phyloP scores from a whole-genome alignment of 345 rosid species.

The Eucalyptus erythrocorys region DNA sequence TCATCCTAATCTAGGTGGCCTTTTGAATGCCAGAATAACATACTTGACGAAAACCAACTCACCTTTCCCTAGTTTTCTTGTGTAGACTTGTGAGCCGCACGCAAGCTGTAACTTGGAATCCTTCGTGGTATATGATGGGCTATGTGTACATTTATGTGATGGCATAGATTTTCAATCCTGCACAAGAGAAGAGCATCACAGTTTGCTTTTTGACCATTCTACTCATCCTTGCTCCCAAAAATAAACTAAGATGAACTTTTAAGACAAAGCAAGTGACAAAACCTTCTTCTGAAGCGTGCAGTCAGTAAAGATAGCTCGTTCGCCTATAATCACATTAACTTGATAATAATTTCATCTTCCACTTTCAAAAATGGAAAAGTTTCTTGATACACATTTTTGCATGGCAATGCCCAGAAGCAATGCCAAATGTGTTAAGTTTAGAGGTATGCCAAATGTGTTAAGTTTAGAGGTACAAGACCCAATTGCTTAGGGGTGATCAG shows the following conservation, averaged over 20 bases:
- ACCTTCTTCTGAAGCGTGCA: neutral
- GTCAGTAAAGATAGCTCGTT: neutral
- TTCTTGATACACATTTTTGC: neutral
- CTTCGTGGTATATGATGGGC: slow-evolving; percentile 63
- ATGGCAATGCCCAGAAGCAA: neutral
- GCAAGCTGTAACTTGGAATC: slow-evolving; percentile 78
- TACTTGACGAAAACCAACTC: neutral
- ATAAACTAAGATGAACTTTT: neutral
- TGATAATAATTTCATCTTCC: neutral
- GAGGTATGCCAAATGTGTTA: neutral
- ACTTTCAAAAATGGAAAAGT: neutral
- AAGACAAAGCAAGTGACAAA: neutral
- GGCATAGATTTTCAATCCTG: slow-evolving; percentile 89
- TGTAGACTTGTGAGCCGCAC: slow-evolving; percentile 60
- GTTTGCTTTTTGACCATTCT: neutral
- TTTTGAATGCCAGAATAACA: neutral
- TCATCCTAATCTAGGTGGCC: neutral
- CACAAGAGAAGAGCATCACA: neutral
- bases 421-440: neutral
- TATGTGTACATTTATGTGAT: slow-evolving; percentile 74
- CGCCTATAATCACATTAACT: neutral
- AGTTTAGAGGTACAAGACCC: neutral
- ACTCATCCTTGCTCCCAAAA: neutral
- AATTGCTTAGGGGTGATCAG: neutral
- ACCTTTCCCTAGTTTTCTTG: slow-evolving; percentile 94